Base-by-base conservation (phyloP, 176 grass and related monocot species). In the Phyllostachys edulis region DNA sequence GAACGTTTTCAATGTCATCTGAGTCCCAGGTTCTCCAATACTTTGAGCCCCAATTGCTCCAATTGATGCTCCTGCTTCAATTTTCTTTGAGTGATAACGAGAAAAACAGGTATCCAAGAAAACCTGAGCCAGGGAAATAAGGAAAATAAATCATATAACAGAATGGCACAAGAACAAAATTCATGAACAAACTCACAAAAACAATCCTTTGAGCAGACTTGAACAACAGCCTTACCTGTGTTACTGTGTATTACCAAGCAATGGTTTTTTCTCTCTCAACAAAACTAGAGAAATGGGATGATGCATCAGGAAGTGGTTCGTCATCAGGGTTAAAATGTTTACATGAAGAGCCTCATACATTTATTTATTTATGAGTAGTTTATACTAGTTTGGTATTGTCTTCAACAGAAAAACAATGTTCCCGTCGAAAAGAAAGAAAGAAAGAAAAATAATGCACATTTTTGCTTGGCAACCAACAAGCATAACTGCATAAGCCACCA, bases 1-100 rank as follows among this genome's bases (percentile, higher is more conserved):
- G 68, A 98, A 98, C 45, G 95, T 98, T 87, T 98, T 98, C 52
- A 98, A 63, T 46, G 95, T 98, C 95, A 98, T 98, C 71, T 98
- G 95, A 41, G 95, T 98, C 71, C 95, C 95, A 62, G 95, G 95
- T 67, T 98, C 95, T 67, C 95, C 95, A 72, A 98, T 98, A 93
- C 95, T 98, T 82, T 98, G 95, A 71, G 95, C 95, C 39, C 95
- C 95, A 26, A 95, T 98, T 88, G 95, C 95, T 57, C 95, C 95
- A 86, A 98, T 77, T 36, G 95, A 85, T 39, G 92, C 90, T 89
- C 95, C 95, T 46, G 92, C 92, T 86, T 98, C 95, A 42, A 95
- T 90, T 89, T 82, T 91, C 87, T 93, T 98, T 21, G 82, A 82
- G 54, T 93, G 86, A 87, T 98, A 98, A 63, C 95, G 92, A 73